Evolutionary conservation across 805 yeast species (phyloP), one percentile per base, ranked within the genome.

Genomic region (Pichia insulana): DNA sequence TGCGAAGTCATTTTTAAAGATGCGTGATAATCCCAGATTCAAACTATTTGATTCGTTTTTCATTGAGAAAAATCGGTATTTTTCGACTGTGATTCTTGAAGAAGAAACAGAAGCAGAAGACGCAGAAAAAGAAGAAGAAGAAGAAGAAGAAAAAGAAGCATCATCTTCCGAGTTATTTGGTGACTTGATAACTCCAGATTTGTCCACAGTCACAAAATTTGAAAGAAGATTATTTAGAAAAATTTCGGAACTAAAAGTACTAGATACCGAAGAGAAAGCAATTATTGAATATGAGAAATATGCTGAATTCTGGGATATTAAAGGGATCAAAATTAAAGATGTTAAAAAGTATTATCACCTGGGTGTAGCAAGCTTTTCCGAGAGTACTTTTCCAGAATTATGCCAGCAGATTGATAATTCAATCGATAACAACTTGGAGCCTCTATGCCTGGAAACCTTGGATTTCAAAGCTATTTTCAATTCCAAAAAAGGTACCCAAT

Each of bases 121-220:
- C n/a, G n/a, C n/a, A n/a, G 31, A 28, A 11, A 6, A 28, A 11
- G 31, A 28, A 11, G 10, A 28, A 4, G 31, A 28, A 7, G 10
- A n/a, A n/a, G 31, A 28, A 11, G 15, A 28, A 11, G 31, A 28
- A 11, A 28, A 28, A 4, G 31, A 28, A 7, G 10, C 7, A 28
- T n/a, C 31, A 28, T 28, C 31, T 4, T 11, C 6, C 10, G 31
- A 28, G 15, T 28, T 28, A n/a, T 12, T 28, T 11, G 31, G 31
- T 10, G 17, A 34, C 16, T 34, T 46, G 16, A 25, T 42, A 12
- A 40, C 44, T 2, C 31, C 45, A 7, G 46, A 44, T 38, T 30
- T 47, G 13, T 45, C 46, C 17, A 30, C 17, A 10, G 13, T 40
- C 9, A 44, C 50, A 11, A 36, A 28, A 10, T 47, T 44, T 44